Evolutionary conservation across 805 yeast genomes (phyloP).

Genomic region (Wickerhamomyces ciferrii): DNA sequence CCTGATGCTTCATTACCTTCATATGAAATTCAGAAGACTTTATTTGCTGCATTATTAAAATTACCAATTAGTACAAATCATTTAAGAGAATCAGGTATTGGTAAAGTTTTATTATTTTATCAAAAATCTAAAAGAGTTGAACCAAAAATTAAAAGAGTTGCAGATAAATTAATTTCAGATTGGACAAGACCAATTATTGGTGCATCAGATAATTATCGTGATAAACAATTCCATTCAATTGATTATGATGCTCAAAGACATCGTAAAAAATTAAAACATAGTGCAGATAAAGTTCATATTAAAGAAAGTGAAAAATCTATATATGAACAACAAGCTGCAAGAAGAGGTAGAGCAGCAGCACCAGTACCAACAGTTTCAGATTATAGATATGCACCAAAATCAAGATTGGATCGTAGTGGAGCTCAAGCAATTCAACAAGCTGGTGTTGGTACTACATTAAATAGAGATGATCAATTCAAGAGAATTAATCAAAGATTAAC

Average conservation of each 20-base stretch:
- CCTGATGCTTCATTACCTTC: constrained; percentile 99
- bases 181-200: constrained; percentile 99
- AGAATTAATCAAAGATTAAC: constrained; percentile 50
- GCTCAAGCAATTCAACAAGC: constrained; percentile 30
- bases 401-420: constrained; percentile 39
- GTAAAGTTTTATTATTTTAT: constrained; percentile 89
- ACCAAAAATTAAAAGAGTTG: constrained; percentile 76
- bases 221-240: constrained; percentile 65
- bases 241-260: constrained; percentile 60
- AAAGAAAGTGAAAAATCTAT: constrained; percentile 45
- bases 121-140: constrained; percentile 89
- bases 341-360: constrained; percentile 92
- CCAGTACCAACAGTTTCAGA: constrained; percentile 89
- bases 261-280: constrained; percentile 22
- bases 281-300: constrained; percentile 10
- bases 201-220: constrained; percentile 90
- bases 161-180: constrained; percentile 87
- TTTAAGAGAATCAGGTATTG: constrained; percentile 89
- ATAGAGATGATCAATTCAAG: constrained; percentile 75
- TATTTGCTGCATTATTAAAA: constrained; percentile 66
- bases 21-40: constrained; percentile 86
- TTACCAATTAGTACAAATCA: constrained; percentile 95
- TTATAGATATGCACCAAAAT: constrained; percentile 85
- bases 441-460: constrained; percentile 47
- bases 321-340: constrained; percentile 85